Base-by-base conservation (phyloP, 169 alveolate genomes). In the Cryptosporidium muris region DNA sequence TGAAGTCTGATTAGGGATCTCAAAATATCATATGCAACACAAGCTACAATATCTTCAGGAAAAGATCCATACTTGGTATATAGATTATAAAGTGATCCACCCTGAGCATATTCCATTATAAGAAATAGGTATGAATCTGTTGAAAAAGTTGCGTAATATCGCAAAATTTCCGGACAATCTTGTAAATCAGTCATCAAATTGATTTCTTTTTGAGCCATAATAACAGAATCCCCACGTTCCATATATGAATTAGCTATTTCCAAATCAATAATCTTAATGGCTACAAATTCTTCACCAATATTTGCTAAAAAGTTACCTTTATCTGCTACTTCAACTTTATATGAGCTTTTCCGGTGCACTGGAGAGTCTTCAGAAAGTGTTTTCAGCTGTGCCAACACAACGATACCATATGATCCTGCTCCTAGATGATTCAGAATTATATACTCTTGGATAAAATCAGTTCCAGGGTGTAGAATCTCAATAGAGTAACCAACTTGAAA, bases 11-110 rank as follows among this genome's bases (percentile, higher is more conserved):
- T 65, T 14, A 89, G 65, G 3, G 90, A 90, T 56, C 12, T 34
- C 11, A 82, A 14, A 9, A 82, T 80, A 16, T 89, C 92, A 8
- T 68, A 56, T 54, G 56, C 14, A n/a, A 81, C 81, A 3, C 53
- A 58, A 1, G 92, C 91, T 25, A 89, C 43, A 51, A 89, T n/a
- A 25, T 81, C 88, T 74, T 89, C 92, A 14, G 92, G 92, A 11
- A 89, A 89, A 6, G 90, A 82, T 47, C 92, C 92, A 1, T 81
- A 82, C 2, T 66, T 52, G 36, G 34, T 80, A 48, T 68, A 80
- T 34, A 89, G 54, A 9, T 80, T 81, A 36, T 82, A 60, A 34
- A 89, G 88, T 1, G 92, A 89, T 1, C 92, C 92, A 37, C 92
- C 92, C 14, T 82, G 88, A 8, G 82, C 80, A 40, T 62, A 81